Evolutionary conservation across 495 filamentous ascomycete genomes (phyloP), one percentile per base, ranked within the genome.

Genomic region (Aspergillus leporis): DNA sequence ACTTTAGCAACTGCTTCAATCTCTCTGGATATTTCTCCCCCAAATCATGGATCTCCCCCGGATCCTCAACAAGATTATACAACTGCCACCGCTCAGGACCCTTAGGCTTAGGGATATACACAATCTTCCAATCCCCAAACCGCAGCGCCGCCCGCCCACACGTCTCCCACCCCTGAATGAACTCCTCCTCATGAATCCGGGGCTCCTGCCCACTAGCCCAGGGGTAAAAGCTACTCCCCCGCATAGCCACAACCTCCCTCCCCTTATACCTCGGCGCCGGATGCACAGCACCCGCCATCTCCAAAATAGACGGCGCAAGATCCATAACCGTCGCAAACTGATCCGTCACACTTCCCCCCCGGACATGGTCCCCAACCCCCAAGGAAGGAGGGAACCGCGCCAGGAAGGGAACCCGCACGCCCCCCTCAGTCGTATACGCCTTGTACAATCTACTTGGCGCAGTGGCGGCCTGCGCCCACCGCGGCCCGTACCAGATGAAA

Each of bases 271-370:
- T 78, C 3, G 83, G 78, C 2, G 80, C 82, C 0, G 85, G 85
- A 59, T 86, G 84, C 54, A 73, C 66, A 13, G 87, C 71, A 28
- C 84, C 84, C 0, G 83, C 86, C 74, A 87, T 81, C 25, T 86
- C 77, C 28, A 89, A 71, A 56, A 87, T 79, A 3, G 81, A 84
- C 3, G 83, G 85, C 16, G 80, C 80, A 3, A 87, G 69, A 63
- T 88, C 86, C 85, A 87, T 87, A 54, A 87, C 81, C 0, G 82
- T 88, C 28, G 78, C 76, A 71, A 86, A 88, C 45, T 77, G 69
- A 63, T 83, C 73, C 5, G 78, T 83, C 60, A 88, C 79, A 7
- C 73, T 64, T 23, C 65, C 61, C n/a, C 52, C 28, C 1, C 66
- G 59, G 21, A 61, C 65, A 9, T 67, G 62, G 28, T 62, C 52